These are phyloP conservation scores for Neoarthrinium moseri DNA, from an alignment of 2,329 filamentous ascomycete species.

Conservation along the genomic window DNA sequence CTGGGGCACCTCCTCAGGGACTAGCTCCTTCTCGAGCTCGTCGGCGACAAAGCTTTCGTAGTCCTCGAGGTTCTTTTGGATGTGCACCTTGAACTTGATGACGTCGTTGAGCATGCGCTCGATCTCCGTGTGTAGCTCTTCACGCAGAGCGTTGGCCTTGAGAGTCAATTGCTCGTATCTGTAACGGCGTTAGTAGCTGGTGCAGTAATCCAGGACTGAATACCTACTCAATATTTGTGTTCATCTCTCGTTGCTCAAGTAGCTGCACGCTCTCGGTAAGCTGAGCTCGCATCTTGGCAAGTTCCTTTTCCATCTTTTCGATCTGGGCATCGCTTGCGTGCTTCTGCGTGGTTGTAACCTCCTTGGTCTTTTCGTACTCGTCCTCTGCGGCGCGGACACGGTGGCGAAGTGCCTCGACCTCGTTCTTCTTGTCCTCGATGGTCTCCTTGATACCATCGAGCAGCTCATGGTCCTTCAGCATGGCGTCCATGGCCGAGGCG, in stretches of 20 bases:
- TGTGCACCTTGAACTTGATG: constrained; percentile 97
- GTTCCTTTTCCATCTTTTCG: constrained; percentile 97
- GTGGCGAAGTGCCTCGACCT: constrained; percentile 90
- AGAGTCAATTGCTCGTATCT: constrained; percentile 93
- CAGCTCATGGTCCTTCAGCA: constrained; percentile 92
- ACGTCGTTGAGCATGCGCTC: constrained; percentile 96
- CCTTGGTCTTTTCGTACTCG: constrained; percentile 91
- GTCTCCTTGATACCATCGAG: constrained; percentile 94
- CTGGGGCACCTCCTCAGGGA: constrained; percentile 52
- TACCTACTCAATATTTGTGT: constrained; percentile 87
- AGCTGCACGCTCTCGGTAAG: constrained; percentile 84
- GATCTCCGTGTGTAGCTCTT: constrained; percentile 96
- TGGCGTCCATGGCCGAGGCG: constrained; percentile 77
- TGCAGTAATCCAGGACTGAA: neutral
- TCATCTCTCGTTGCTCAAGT: constrained; percentile 94
- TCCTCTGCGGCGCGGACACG: constrained; percentile 84
- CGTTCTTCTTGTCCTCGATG: constrained; percentile 90
- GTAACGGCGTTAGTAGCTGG: constrained; percentile 8
- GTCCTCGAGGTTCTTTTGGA: constrained; percentile 89
- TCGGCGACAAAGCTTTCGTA: constrained; percentile 93
- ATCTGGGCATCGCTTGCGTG: constrained; percentile 89
- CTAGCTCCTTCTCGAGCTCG: constrained; percentile 83
- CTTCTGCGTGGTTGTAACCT: constrained; percentile 82
- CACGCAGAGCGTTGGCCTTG: constrained; percentile 77
- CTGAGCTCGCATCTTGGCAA: constrained; percentile 86